phyloP scores from a whole-genome alignment of 257 asterid species.

The Solanum pimpinellifolium region DNA sequence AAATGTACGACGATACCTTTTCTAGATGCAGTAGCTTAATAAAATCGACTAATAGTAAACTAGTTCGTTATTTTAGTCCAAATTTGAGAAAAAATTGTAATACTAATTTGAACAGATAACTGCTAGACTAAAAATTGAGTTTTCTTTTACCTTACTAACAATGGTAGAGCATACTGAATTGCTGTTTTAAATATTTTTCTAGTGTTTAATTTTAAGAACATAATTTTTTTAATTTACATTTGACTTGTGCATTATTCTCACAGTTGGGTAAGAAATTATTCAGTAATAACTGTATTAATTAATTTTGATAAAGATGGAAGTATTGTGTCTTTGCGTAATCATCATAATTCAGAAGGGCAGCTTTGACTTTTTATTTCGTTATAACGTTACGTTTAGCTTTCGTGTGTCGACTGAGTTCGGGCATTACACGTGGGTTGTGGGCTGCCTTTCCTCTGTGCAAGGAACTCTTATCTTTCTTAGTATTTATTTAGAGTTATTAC shows the following conservation, averaged over 20 bases:
- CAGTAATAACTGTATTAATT: not conserved
- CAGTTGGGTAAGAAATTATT: too few species aligned
- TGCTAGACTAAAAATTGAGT: not conserved
- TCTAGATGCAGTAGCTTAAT: not conserved
- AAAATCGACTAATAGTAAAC: not conserved
- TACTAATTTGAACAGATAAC: not conserved
- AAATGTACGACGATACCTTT: not conserved
- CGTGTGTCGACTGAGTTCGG: not conserved
- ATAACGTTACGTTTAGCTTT: not conserved
- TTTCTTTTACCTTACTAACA: not conserved
- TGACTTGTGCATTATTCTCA: too few species aligned
- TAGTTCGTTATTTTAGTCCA: not conserved
- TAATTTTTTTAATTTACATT: too few species aligned
- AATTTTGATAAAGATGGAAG: not conserved
- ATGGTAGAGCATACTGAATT: not conserved
- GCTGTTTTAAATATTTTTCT: not conserved
- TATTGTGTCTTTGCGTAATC: not conserved
- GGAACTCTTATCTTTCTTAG: not conserved
- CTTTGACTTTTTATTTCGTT: not conserved
- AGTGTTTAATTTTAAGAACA: too few species aligned
- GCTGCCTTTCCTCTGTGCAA: not conserved
- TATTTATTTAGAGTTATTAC: not conserved
- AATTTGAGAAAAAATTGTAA: not conserved
- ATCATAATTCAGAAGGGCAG: not conserved
- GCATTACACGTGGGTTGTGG: not conserved